Percentiles rank a stretch among this genome's conserved stretches.
Evolutionary conservation across 2,329 filamentous ascomycete genomes (phyloP).

Genomic region (Zalaria sp.): DNA sequence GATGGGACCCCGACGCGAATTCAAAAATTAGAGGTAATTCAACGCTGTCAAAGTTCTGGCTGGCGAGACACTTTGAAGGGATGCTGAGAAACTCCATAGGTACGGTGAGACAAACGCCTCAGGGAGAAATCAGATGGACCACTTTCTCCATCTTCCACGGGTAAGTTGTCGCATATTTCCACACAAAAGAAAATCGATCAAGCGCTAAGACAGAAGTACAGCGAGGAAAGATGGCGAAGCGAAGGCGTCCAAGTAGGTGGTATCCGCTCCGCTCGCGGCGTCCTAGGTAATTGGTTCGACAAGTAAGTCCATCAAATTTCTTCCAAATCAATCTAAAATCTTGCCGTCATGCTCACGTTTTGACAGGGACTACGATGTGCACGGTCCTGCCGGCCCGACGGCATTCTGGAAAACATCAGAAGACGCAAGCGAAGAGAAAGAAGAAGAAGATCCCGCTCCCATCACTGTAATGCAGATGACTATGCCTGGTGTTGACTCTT

Average conservation of each 20-base stretch:
- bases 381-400: constrained; percentile 60
- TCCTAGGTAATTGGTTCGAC: constrained; percentile 68
- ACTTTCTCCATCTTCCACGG: constrained; percentile 48
- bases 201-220: constrained; percentile 16
- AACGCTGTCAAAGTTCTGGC: neutral
- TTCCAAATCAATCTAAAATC: neutral
- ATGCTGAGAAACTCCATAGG: constrained; percentile 24
- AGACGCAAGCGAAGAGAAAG: constrained; percentile 23
- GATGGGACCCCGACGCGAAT: constrained; percentile 55
- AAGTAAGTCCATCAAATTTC: constrained; percentile 31
- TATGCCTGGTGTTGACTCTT: too few relatives aligned
- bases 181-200: neutral
- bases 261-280: constrained; percentile 46
- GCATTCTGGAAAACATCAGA: constrained; percentile 60
- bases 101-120: constrained; percentile 47
- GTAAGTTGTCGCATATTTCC: constrained; percentile 14
- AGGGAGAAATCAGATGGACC: constrained; percentile 65
- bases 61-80: constrained; percentile 4
- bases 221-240: constrained; percentile 60
- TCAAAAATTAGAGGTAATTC: constrained; percentile 48
- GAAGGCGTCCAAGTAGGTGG: constrained; percentile 66
- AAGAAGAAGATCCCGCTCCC: neutral
- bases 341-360: neutral
- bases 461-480: too few relatives aligned
- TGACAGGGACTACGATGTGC: constrained; percentile 47